Evolutionary conservation across 2,329 filamentous ascomycete species (phyloP), one percentile per base, ranked within the genome.

Genomic region (Xylariaceae sp.): DNA sequence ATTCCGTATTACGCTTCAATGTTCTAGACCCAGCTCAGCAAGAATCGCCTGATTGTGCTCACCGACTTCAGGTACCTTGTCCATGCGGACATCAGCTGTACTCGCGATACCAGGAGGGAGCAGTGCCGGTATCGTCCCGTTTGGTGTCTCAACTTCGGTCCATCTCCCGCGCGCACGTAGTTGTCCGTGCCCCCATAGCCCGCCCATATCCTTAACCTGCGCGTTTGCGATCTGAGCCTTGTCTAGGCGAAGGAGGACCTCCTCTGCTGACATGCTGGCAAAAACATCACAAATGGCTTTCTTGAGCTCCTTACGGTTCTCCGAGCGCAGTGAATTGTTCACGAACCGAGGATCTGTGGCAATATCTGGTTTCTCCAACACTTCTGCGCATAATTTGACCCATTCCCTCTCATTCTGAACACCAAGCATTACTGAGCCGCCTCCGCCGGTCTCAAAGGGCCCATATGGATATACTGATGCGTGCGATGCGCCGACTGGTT

Each of bases 391-490:
- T 10, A 84, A 74, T 5, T 69, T 78, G 1, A 60, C 67, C 80
- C 80, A 83, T 60, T 84, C 81, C 3, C 80, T 70, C 67, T 83
- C 81, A 53, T 83, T 83, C 60, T 84, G 81, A 18, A 84, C 73
- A 0, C 80, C 81, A 3, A 84, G 66, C 78, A 83, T 83, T 11
- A 83, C 80, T 0, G 75, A 73, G 0, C 73, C 73, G 6, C 73
- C 75, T 8, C 75, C 74, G 0, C 76, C 76, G 0, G 79, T 77
- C 29, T 75, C 67, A 40, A 84, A 84, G 0, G 80, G 80, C 0
- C 81, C 81, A 41, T 83, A 84, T 0, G 81, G 81, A 54, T 82
- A 84, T 5, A 84, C 81, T 0, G 77, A 70, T 0, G 80, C 79
- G 55, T 84, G 81, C 1, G 78, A 75, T 0, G 81, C 80, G 1